phyloP scores from a whole-genome alignment of 2,329 filamentous ascomycete genomes.

The Monosporascus sp. region DNA sequence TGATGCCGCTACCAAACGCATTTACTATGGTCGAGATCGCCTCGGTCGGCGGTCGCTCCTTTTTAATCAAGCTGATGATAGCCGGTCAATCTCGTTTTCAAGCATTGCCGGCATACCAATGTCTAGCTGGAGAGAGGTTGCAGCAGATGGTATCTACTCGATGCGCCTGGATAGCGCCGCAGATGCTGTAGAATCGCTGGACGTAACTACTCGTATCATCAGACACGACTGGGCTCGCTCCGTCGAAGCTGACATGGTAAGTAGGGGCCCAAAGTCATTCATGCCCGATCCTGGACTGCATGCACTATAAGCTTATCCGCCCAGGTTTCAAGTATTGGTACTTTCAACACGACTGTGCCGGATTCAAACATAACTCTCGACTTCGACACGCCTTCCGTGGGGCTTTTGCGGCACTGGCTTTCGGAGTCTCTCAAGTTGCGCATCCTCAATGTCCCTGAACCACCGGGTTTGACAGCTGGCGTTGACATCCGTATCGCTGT shows the following conservation, averaged over 20 bases:
- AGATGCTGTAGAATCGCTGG: constrained; percentile 2
- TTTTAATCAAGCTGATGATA: constrained; percentile 38
- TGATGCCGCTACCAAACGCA: constrained; percentile 51
- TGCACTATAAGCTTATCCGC: constrained; percentile 35
- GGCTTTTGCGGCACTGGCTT: constrained; percentile 48
- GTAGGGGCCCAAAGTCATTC: constrained; percentile 18
- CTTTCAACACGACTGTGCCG: constrained; percentile 45
- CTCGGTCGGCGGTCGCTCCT: constrained; percentile 82
- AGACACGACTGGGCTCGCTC: constrained; percentile 30
- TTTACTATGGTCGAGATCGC: constrained; percentile 84
- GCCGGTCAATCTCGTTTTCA: constrained; percentile 52
- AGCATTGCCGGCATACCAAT: constrained; percentile 58
- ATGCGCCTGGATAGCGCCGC: constrained; percentile 44
- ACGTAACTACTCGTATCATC: constrained; percentile 8
- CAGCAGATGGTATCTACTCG: constrained; percentile 75
- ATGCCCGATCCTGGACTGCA: constrained; percentile 8
- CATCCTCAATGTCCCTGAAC: constrained; percentile 59
- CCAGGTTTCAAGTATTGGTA: constrained; percentile 49
- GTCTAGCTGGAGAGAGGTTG: constrained; percentile 68
- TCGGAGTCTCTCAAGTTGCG: constrained; percentile 58
- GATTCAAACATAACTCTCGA: constrained; percentile 20
- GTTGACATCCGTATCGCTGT: constrained; percentile 60
- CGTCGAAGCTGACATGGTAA: constrained; percentile 38
- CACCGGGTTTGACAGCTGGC: constrained; percentile 32
- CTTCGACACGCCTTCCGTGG: constrained; percentile 44